Conservation (phyloP, 345 rosid genomes). For the Microcos paniculata region DNA sequence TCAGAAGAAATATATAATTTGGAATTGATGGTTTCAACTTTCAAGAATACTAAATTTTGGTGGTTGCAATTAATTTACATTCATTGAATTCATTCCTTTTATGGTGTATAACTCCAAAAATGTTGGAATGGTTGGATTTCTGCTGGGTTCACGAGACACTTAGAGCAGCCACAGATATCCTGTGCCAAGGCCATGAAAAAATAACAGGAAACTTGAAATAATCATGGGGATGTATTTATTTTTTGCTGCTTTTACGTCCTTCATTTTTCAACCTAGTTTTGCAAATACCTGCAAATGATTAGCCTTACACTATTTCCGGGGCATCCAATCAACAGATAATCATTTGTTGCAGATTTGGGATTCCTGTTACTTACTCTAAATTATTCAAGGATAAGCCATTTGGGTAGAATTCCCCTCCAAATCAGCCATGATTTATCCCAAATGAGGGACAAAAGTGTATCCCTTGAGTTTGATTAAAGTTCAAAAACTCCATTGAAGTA, state of each 20-base stretch:
- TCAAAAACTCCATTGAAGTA: too few species aligned
- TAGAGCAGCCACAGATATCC: conserved; percentile 22
- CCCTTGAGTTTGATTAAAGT: not conserved
- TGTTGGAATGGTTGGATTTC: conserved; percentile 19
- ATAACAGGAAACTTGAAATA: not conserved
- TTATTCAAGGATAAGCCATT: not conserved
- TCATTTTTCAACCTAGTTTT: not conserved
- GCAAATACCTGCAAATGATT: not conserved
- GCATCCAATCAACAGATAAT: not conserved
- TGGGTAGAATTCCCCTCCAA: not conserved
- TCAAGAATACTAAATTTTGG: not conserved
- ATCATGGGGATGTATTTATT: conserved; percentile 5
- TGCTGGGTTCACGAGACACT: conserved; percentile 41
- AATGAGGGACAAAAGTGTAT: not conserved
- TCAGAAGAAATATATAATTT: conserved; percentile 21
- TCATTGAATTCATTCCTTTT: conserved; percentile 31
- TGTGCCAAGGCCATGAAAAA: not conserved
- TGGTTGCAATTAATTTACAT: conserved; percentile 7
- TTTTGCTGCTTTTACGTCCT: conserved; percentile 7
- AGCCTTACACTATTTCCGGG: not conserved
- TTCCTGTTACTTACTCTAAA: too few species aligned
- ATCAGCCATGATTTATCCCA: not conserved
- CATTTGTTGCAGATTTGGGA: not conserved
- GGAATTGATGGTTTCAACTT: not conserved
- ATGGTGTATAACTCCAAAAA: conserved; percentile 11